Evolutionary conservation across 1,284 basidiomycete genomes (phyloP).

Genomic region (Apiotrichum porosum): DNA sequence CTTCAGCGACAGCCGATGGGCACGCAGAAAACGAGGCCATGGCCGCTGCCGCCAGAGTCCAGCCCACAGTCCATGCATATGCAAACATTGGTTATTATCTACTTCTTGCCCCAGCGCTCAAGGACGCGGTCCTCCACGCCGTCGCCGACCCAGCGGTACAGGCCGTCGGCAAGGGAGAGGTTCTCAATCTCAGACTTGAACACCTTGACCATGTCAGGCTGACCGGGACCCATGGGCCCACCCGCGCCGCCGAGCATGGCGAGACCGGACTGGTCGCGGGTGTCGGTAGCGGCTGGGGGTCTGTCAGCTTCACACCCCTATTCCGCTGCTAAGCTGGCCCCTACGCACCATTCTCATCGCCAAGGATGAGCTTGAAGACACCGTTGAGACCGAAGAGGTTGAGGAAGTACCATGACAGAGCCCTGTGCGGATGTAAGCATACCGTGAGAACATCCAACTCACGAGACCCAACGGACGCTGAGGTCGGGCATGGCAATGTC

Average conservation of each 20-base stretch:
- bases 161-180: constrained; percentile 79
- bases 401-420: constrained; percentile 98
- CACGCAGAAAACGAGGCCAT: too few species aligned
- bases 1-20: too few species aligned
- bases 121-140: constrained; percentile 75
- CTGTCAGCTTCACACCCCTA: constrained; percentile 1
- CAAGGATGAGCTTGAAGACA: constrained; percentile 86
- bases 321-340: too few species aligned
- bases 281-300: constrained; percentile 64
- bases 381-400: constrained; percentile 98
- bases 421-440: constrained; percentile 41
- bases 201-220: constrained; percentile 81
- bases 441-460: constrained; percentile 11
- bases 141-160: constrained; percentile 74
- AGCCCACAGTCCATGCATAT: too few species aligned
- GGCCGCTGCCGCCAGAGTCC: too few species aligned
- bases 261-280: constrained; percentile 65
- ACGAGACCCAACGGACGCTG: constrained; percentile 97
- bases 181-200: constrained; percentile 92
- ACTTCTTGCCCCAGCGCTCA: constrained; percentile 61
- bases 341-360: constrained; percentile 76
- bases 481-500: constrained; percentile 94
- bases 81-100: too few species aligned
- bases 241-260: constrained; percentile 63
- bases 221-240: constrained; percentile 51